Base-by-base conservation (phyloP, 2,329 filamentous ascomycete species). In the Scytalidium lignicola region DNA sequence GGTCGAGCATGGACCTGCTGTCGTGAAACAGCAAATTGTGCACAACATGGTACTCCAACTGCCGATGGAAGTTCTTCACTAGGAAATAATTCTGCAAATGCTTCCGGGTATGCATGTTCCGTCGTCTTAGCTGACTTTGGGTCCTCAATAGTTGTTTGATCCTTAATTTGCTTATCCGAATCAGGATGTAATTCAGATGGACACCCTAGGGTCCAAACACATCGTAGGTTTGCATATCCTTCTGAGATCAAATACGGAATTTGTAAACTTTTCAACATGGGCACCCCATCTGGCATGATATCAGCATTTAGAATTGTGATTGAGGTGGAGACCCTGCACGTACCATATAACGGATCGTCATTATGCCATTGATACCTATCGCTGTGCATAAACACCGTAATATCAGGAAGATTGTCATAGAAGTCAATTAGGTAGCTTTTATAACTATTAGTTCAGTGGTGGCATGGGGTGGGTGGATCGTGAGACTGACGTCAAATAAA, bases 171-270 rank as follows among this genome's bases (percentile, higher is more conserved):
- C 55, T 8, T 59, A 65, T 0, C 70, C 70, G 42, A 74, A 17
- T 65, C 57, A 2, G 73, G 73, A 3, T 64, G 63, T 56, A 78
- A 74, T 65, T 75, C 72, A 44, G 57, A 61, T 2, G 74, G 71
- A 53, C 80, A 84, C 6, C 80, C 80, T 2, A 79, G 74, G 41
- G 73, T 68, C 76, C 74, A 78, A 54, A 75, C 75, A 61, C 81
- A 84, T 46, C 80, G 75, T 45, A 84, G 70, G 58, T 83, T 83
- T 54, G 76, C 74, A 59, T 83, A 84, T 41, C 80, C 80, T 45
- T 73, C 68, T 46, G 70, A 63, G 44, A 72, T 70, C n/a, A 83
- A 69, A 50, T 78, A 72, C 17, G 73, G 64, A 18, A 77, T 60
- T 22, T 71, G 72, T 15, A 82, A 69, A 37, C 65, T 66, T 44